These are phyloP conservation scores for Amyloporia xantha DNA, from an alignment of 768 basidiomycete species.

Conservation along the genomic window DNA sequence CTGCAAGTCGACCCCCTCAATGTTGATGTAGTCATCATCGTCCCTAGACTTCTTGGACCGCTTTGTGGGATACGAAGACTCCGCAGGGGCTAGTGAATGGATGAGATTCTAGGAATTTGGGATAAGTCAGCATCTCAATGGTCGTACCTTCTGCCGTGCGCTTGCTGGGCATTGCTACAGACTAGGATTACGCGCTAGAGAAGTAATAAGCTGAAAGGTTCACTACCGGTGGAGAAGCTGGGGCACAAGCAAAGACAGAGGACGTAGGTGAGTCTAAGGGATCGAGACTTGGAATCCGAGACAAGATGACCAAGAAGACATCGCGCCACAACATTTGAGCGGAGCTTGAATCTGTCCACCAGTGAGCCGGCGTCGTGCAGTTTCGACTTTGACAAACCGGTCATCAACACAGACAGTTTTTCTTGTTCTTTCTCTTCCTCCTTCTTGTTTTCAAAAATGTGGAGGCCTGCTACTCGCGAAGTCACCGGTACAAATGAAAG, in stretches of 20 bases:
- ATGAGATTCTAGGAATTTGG: neutral
- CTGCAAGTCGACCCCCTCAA: conserved; percentile 46
- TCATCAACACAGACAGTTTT: conserved; percentile 12
- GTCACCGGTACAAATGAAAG: conserved; percentile 93
- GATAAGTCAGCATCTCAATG: neutral
- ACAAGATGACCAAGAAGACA: no score
- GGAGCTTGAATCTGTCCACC: conserved; percentile 8
- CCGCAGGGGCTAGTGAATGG: conserved; percentile 13
- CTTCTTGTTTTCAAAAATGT: conserved; percentile 53
- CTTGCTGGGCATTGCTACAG: no score
- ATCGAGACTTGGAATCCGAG: no score
- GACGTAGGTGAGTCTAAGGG: no score
- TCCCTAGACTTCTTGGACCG: conserved; percentile 39
- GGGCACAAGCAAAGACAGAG: no score
- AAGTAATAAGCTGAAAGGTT: no score
- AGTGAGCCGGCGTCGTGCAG: neutral
- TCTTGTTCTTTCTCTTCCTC: conserved; percentile 15
- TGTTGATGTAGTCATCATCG: conserved; percentile 52
- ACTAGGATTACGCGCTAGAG: no score
- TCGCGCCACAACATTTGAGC: conserved; percentile 7
- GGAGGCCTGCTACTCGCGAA: conserved; percentile 84
- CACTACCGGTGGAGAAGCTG: no score
- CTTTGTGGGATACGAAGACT: conserved; percentile 28
- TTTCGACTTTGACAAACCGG: conserved; percentile 12
- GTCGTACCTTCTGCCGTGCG: conserved; percentile 25